Evolutionary conservation across 371 early-diverging fungal genomes (phyloP).

Genomic region (Quaeritorhiza haematococci): DNA sequence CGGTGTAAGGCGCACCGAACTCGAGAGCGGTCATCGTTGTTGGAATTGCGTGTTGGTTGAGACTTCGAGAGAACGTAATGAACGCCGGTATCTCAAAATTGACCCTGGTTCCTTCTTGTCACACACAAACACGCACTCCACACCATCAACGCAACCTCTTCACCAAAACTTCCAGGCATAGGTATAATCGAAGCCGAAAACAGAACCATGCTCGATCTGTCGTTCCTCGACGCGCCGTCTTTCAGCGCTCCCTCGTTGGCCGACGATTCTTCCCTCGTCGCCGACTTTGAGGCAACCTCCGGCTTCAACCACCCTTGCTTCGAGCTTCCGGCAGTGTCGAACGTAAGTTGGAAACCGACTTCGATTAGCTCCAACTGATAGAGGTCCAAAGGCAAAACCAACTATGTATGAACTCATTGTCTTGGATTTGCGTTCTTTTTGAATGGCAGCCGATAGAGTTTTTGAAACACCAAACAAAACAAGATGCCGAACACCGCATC

Average conservation of each 20-base stretch:
- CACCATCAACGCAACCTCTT: not conserved
- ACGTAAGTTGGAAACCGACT: constrained; percentile 49
- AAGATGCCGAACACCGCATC: constrained; percentile 51
- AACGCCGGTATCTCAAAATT: too few relatives aligned
- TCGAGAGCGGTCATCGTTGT: too few relatives aligned
- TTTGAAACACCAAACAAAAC: constrained; percentile 41
- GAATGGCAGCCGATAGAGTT: constrained; percentile 44
- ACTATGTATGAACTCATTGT: not conserved
- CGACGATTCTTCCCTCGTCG: not conserved
- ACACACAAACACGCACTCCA: too few relatives aligned
- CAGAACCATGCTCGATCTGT: too few relatives aligned
- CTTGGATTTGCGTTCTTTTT: not conserved
- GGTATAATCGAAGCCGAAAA: too few relatives aligned
- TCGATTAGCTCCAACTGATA: too few relatives aligned
- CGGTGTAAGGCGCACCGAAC: too few relatives aligned
- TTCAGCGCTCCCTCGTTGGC: not conserved
- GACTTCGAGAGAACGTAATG: too few relatives aligned
- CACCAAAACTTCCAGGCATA: too few relatives aligned
- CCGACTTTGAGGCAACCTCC: constrained; percentile 45
- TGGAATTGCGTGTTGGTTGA: too few relatives aligned
- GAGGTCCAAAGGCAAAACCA: not conserved
- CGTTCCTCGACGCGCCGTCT: not conserved
- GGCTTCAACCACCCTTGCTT: constrained; percentile 67
- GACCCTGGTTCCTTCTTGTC: too few relatives aligned
- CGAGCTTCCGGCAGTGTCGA: constrained; percentile 64